phyloP scores from a whole-genome alignment of 768 basidiomycete genomes.

The Gautieria morchelliformis region DNA sequence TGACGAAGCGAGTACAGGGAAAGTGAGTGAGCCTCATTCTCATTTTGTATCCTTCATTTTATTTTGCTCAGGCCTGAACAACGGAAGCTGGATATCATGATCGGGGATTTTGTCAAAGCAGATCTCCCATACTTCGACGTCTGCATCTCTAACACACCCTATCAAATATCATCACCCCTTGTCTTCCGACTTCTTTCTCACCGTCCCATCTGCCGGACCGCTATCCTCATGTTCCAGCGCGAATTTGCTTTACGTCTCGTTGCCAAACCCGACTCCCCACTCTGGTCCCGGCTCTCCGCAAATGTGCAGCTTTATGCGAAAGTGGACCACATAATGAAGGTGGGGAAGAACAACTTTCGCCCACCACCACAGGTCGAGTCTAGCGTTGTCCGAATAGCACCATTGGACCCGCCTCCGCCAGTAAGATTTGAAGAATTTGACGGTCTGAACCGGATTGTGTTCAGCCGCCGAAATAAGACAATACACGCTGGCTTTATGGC shows the following conservation, averaged over 20 bases:
- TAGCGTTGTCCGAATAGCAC: conserved; percentile 83
- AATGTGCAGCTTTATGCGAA: conserved; percentile 98
- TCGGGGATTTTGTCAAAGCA: conserved; percentile 98
- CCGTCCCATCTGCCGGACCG: conserved; percentile 85
- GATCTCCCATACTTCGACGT: conserved; percentile 97
- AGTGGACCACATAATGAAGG: conserved; percentile 93
- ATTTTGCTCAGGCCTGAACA: conserved; percentile 69
- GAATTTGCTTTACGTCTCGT: conserved; percentile 93
- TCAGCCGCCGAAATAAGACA: conserved; percentile 84
- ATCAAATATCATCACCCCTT: conserved; percentile 96
- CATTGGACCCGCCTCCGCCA: conserved; percentile 90
- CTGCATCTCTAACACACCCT: conserved; percentile 98
- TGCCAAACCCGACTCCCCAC: conserved; percentile 68
- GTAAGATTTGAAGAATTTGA: conserved; percentile 97
- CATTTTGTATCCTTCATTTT: background rate
- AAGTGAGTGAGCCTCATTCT: conserved; percentile 53
- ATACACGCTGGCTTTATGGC: conserved; percentile 85
- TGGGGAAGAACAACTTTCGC: conserved; percentile 93
- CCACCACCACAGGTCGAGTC: conserved; percentile 94
- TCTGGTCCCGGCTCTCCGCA: conserved; percentile 92
- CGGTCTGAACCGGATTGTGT: conserved; percentile 84
- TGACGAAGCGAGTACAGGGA: conserved; percentile 95
- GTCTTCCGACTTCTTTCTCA: conserved; percentile 96
- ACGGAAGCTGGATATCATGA: conserved; percentile 86
- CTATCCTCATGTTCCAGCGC: conserved; percentile 99